Evolutionary conservation across 73 alveolate genomes (phyloP).

Genomic region (Uronychia binucleata): DNA sequence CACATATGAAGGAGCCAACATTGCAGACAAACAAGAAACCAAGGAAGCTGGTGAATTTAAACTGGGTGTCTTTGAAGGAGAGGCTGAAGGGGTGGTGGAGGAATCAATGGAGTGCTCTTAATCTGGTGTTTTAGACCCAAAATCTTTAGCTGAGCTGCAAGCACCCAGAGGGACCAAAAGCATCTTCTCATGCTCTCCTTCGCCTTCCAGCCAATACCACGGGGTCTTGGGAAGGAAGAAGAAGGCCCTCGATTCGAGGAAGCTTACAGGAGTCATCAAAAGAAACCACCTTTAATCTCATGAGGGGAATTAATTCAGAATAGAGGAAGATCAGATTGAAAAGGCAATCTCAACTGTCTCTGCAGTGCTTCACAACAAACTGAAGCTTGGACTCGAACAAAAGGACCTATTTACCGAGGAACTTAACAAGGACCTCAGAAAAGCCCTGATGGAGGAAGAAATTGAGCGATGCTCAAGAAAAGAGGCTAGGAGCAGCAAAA

Average conservation of each 20-base stretch:
- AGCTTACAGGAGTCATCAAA: not conserved
- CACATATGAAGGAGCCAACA: no score
- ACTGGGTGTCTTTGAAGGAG: no score
- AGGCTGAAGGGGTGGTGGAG: no score
- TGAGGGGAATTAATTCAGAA: not conserved
- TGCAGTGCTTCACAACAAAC: not conserved
- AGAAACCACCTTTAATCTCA: not conserved
- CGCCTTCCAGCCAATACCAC: not conserved
- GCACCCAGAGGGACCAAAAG: no score
- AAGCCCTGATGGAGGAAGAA: not conserved
- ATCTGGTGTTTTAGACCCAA: no score
- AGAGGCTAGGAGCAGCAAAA: not conserved
- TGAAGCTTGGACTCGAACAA: not conserved
- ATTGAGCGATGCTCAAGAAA: not conserved
- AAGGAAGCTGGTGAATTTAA: no score
- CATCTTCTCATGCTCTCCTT: not conserved
- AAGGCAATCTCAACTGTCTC: not conserved
- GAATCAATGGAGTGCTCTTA: no score
- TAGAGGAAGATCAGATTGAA: not conserved
- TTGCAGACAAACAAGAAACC: no score
- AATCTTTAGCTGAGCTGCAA: no score
- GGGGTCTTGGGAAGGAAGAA: not conserved
- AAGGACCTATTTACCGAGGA: not conserved
- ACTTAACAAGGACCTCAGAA: not conserved
- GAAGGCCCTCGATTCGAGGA: not conserved